Evolutionary conservation across 306 rosid genomes (phyloP).

Genomic region (Carpinus fangiana): DNA sequence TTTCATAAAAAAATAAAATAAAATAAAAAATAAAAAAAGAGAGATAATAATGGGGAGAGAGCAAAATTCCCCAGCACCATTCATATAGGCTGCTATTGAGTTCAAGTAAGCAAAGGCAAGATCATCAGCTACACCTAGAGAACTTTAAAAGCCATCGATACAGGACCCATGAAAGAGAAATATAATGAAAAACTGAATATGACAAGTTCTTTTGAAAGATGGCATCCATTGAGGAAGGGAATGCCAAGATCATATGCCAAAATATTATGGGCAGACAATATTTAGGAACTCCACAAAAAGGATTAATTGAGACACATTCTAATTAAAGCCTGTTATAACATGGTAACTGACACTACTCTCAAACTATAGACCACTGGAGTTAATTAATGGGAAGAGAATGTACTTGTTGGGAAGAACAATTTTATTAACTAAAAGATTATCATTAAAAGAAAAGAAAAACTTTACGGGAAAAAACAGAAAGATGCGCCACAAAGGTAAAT

Average conservation of each 20-base stretch:
- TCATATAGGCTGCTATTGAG: not conserved
- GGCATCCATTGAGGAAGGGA: not conserved
- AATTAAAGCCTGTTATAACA: not conserved
- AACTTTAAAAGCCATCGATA: not conserved
- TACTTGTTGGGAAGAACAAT: not conserved
- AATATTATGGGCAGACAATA: not conserved
- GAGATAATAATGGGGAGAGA: not conserved
- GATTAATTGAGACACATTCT: not conserved
- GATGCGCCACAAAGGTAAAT: constrained; percentile 28
- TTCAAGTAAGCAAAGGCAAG: not conserved
- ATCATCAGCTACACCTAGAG: not conserved
- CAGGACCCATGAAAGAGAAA: not conserved
- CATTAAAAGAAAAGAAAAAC: not conserved
- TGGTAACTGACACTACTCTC: not conserved
- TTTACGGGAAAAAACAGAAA: not conserved
- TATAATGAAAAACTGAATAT: not conserved
- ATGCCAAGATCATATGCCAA: not conserved
- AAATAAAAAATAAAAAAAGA: not conserved
- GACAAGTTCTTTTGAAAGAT: not conserved
- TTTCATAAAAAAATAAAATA: not conserved
- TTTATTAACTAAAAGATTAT: not conserved
- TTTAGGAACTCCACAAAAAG: not conserved
- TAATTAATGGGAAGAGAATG: not conserved
- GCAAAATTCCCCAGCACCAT: not conserved
- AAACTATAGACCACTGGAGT: not conserved